Percentiles rank a stretch among this genome's conserved stretches.
phyloP scores from a whole-genome alignment of 345 rosid genomes.

The Mallotus nudiflorus region DNA sequence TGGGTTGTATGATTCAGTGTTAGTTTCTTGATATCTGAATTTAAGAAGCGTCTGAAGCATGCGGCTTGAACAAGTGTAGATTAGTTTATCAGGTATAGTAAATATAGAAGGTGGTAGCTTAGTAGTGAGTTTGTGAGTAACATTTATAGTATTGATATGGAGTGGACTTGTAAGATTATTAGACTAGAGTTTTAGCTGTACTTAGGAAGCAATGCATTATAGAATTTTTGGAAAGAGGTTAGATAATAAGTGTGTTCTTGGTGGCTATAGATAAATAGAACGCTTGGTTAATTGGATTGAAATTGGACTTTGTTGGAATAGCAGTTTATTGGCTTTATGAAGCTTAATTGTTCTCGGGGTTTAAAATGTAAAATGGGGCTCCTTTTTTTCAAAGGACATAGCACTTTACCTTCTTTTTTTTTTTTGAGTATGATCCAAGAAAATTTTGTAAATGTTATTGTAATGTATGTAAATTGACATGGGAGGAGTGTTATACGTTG shows the following conservation, averaged over 20 bases:
- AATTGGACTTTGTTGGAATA: background rate
- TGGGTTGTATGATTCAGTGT: background rate
- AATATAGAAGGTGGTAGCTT: background rate
- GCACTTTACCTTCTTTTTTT: background rate
- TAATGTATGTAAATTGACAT: constrained; percentile 2
- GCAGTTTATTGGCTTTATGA: background rate
- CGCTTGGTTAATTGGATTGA: too few relatives aligned
- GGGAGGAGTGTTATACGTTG: constrained; percentile 1
- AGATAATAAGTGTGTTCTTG: too few relatives aligned
- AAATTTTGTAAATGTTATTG: background rate
- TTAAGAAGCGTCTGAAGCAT: background rate
- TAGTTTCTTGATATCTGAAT: background rate
- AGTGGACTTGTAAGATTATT: too few relatives aligned
- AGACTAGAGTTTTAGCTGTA: too few relatives aligned
- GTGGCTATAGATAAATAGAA: too few relatives aligned
- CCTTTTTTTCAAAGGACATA: background rate
- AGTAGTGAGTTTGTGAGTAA: too few relatives aligned
- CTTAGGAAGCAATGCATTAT: background rate
- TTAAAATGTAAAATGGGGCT: background rate
- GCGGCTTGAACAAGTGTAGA: background rate
- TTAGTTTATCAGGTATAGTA: background rate
- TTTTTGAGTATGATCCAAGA: too few relatives aligned
- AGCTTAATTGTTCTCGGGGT: background rate
- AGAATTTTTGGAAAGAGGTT: background rate
- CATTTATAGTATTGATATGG: too few relatives aligned